Percentiles rank a stretch among this genome's conserved stretches.
These are phyloP conservation scores for Sporobolomyces roseus DNA, from an alignment of 768 basidiomycete genomes.

Conservation along the genomic window DNA sequence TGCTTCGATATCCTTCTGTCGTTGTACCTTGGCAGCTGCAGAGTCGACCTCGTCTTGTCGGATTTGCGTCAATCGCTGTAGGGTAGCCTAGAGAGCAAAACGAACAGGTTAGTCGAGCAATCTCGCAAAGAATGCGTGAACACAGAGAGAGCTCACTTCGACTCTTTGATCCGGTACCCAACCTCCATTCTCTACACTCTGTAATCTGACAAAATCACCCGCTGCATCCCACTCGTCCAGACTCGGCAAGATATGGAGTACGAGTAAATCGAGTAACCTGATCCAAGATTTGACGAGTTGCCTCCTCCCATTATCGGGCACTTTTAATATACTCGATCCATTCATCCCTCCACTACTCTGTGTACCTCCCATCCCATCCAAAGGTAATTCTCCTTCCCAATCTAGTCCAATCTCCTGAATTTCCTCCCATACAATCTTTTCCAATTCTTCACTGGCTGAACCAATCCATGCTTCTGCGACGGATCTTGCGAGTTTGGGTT, in stretches of 20 bases:
- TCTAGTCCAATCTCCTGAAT: neutral
- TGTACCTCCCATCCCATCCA: neutral
- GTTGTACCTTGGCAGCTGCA: constrained; percentile 1
- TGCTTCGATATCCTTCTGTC: constrained; percentile 23
- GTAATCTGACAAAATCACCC: constrained; percentile 29
- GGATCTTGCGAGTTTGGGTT: constrained; percentile 11
- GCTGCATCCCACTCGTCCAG: constrained; percentile 40
- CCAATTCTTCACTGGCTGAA: constrained; percentile 20
- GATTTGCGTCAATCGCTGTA: constrained; percentile 2
- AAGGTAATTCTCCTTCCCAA: constrained; percentile 6
- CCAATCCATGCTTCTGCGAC: constrained; percentile 38
- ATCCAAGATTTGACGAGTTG: constrained; percentile 31
- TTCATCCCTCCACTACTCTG: neutral
- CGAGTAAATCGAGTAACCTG: constrained; percentile 30
- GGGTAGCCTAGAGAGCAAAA: neutral
- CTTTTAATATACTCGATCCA: constrained; percentile 8
- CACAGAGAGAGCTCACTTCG: constrained; percentile 24
- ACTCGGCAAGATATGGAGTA: constrained; percentile 27
- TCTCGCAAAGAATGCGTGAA: neutral
- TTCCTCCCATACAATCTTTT: constrained; percentile 15
- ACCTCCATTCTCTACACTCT: constrained; percentile 35
- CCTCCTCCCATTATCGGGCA: neutral
- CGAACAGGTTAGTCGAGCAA: neutral
- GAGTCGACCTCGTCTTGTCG: constrained; percentile 5
- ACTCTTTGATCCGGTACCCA: constrained; percentile 37